phyloP scores from a whole-genome alignment of 2,329 filamentous ascomycete genomes.

The Fusarium irregulare region DNA sequence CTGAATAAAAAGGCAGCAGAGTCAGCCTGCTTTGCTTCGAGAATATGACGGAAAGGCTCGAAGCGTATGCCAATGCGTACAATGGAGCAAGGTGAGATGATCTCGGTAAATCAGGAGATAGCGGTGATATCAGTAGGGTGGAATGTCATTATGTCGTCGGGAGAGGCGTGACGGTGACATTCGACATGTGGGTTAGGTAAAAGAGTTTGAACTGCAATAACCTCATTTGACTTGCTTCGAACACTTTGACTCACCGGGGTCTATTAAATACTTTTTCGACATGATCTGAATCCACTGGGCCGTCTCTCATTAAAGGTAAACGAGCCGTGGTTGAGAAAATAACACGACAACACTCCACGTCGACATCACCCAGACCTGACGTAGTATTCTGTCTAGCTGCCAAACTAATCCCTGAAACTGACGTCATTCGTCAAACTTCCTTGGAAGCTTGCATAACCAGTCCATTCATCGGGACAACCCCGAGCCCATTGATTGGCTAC shows the following conservation, averaged over 20 bases:
- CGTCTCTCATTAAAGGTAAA: not conserved
- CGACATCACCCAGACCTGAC: not conserved
- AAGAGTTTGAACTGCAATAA: not conserved
- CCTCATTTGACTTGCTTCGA: not conserved
- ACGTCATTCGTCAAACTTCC: not conserved
- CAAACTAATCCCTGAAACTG: not conserved
- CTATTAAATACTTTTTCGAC: not conserved
- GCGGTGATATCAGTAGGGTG: not conserved
- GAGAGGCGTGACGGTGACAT: not conserved
- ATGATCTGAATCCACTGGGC: not conserved
- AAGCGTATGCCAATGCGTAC: not conserved
- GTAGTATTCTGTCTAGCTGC: not conserved
- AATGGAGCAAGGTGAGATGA: not conserved
- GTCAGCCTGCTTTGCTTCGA: not conserved
- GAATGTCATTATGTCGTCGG: not conserved
- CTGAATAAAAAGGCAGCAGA: not conserved
- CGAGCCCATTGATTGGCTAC: not conserved
- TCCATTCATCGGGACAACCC: not conserved
- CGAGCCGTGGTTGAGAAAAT: not conserved
- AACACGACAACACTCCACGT: not conserved
- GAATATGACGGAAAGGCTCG: not conserved
- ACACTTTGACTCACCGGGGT: not conserved
- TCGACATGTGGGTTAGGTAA: not conserved
- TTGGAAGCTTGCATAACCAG: conserved; percentile 1
- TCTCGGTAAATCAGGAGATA: not conserved